Evolutionary conservation across 208 protist species (phyloP), one percentile per base, ranked within the genome.

Genomic region (Acanthamoeba triangularis): DNA sequence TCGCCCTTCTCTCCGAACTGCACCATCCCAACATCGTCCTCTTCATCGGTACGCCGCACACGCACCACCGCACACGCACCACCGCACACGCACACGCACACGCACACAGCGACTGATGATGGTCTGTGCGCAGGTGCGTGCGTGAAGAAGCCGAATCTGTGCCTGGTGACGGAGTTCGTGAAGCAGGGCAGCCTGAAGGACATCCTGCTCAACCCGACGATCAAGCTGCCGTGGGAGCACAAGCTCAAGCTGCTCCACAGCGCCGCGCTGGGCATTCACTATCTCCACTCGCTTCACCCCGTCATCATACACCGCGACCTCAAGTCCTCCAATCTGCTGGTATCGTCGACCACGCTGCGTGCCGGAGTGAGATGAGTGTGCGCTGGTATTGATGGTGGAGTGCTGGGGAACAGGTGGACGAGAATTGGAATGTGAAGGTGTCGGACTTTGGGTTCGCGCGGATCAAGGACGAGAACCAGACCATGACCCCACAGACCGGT

Each of bases 131-230:
- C 37, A 61, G 82, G 82, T 7, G 56, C 63, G 13, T 97, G 95
- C 37, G 80, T 91, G n/a, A 88, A 56, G 35, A 52, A 76, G 84
- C 96, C 96, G 14, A 85, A 97, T 35, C 80, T 97, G 92, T 97
- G 96, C 61, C 90, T 97, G 56, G 96, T 96, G 37, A 96, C 95
- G 52, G 96, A 97, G 47, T 97, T 94, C 61, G 97, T 97, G 96
- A 35, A 59, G 35, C 37, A 69, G 16, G 96, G 96, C 41, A 90
- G 41, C 30, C 92, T 97, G 30, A 87, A 96, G 41, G 41, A 72
- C 28, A 82, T 97, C 35, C 85, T 97, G 18, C 95, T 94, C 59
- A 82, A 96, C 37, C 65, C 18, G 47, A 10, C 41, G 30, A 11
- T 52, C 49, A 61, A 33, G 4, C 76, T 56, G 63, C 80, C 84